Conservation (phyloP, 1,284 basidiomycete species). For the Moesziomyces antarcticus region DNA sequence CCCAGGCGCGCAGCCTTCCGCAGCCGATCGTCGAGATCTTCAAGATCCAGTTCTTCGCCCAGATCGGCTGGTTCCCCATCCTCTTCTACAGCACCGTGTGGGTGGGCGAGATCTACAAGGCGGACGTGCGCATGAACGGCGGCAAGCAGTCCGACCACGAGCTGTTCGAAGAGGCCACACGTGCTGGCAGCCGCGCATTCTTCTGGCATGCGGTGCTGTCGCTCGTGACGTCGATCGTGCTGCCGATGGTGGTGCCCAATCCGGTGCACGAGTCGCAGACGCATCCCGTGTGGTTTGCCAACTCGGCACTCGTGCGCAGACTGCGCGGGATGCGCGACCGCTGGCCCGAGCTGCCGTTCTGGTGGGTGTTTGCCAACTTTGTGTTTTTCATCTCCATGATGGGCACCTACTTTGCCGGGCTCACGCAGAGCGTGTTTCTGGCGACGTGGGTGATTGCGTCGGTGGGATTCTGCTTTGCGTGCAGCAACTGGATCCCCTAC, state of each 20-base stretch:
- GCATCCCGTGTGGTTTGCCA: constrained; percentile 14
- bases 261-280: constrained; percentile 22
- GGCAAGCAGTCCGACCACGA: constrained; percentile 39
- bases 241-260: constrained; percentile 78
- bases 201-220: constrained; percentile 81
- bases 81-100: constrained; percentile 61
- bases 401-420: constrained; percentile 51
- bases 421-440: constrained; percentile 61
- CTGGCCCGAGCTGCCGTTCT: constrained; percentile 47
- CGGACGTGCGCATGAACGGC: constrained; percentile 30
- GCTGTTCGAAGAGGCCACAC: constrained; percentile 74
- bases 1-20: constrained; percentile 39
- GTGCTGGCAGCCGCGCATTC: constrained; percentile 84
- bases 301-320: constrained; percentile 8
- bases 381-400: constrained; percentile 51
- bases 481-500: constrained; percentile 71
- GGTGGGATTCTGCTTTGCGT: constrained; percentile 71
- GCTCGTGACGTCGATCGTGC: constrained; percentile 76
- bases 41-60: constrained; percentile 60
- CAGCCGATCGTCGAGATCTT: constrained; percentile 54
- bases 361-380: constrained; percentile 58
- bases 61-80: constrained; percentile 64
- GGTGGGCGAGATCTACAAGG: constrained; percentile 61
- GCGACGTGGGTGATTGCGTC: constrained; percentile 70
- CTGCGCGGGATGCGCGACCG: constrained; percentile 20